phyloP scores from a whole-genome alignment of 2,329 filamentous ascomycete species.

The Cercospora berteroae region DNA sequence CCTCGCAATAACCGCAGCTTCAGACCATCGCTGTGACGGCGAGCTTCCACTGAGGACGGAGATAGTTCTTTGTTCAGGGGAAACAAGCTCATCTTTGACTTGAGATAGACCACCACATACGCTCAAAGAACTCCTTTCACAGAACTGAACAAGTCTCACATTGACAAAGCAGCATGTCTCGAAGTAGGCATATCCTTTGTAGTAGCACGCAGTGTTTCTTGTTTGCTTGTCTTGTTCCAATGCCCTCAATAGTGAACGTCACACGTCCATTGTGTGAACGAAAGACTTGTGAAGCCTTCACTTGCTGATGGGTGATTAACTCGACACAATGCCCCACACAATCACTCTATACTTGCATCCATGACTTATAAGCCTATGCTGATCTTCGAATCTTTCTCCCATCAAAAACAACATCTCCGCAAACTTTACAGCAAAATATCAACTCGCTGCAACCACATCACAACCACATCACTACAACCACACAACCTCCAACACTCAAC shows the following conservation, averaged over 20 bases:
- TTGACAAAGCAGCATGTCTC: not conserved
- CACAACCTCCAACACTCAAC: not conserved
- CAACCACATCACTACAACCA: not conserved
- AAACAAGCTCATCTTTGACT: not conserved
- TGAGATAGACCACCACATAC: not conserved
- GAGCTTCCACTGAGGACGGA: too few relatives aligned
- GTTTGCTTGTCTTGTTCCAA: not conserved
- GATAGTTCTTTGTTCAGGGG: not conserved
- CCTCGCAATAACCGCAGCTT: too few relatives aligned
- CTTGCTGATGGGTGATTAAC: not conserved
- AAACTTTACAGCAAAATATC: not conserved
- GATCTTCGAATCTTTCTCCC: not conserved
- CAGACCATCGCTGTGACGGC: too few relatives aligned
- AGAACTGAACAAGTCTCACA: not conserved
- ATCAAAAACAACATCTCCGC: not conserved
- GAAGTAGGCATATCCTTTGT: not conserved
- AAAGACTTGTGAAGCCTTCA: not conserved
- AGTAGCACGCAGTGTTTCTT: not conserved
- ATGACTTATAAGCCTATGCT: not conserved
- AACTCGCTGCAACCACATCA: not conserved
- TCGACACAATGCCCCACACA: not conserved
- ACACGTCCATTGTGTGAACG: not conserved
- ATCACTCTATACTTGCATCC: not conserved
- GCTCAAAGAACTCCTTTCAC: not conserved
- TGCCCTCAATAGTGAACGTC: not conserved